Conservation (phyloP, 1,284 basidiomycete species). For the Ustilago xerochloae region DNA sequence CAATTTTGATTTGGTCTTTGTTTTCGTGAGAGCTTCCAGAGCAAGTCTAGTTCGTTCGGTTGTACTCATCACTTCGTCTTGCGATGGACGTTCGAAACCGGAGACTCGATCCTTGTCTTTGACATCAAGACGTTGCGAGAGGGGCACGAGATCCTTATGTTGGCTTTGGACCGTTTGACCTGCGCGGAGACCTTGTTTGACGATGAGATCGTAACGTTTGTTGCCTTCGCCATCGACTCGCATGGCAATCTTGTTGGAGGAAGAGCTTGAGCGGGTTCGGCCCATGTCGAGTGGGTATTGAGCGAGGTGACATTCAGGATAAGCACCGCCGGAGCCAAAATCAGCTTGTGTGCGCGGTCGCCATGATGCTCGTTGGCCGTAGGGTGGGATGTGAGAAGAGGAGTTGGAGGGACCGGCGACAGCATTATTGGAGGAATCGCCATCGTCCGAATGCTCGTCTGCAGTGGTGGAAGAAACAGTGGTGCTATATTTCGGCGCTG, state of each 20-base stretch:
- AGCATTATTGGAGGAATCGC: constrained; percentile 16
- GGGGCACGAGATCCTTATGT: constrained; percentile 95
- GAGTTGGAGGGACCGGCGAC: constrained; percentile 29
- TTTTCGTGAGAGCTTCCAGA: constrained; percentile 90
- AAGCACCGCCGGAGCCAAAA: constrained; percentile 92
- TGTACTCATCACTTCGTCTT: constrained; percentile 86
- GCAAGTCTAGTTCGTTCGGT: constrained; percentile 90
- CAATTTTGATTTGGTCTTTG: constrained; percentile 94
- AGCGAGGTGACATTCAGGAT: constrained; percentile 95
- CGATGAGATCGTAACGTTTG: constrained; percentile 96
- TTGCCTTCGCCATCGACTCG: constrained; percentile 97
- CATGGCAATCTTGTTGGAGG: constrained; percentile 79
- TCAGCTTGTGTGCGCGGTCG: constrained; percentile 83
- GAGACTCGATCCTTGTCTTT: constrained; percentile 74
- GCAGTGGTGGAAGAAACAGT: neutral
- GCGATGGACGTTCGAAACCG: constrained; percentile 87
- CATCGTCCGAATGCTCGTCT: constrained; percentile 16
- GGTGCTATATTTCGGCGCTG: constrained; percentile 38
- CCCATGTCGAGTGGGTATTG: constrained; percentile 97
- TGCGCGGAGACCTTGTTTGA: constrained; percentile 87
- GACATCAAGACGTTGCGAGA: constrained; percentile 84
- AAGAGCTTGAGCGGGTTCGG: constrained; percentile 76
- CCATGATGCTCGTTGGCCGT: constrained; percentile 88
- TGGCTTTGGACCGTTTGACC: constrained; percentile 90
- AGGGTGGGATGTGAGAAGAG: constrained; percentile 74